Evolutionary conservation across 176 grass and related monocot species (phyloP).

Genomic region (Carex kokanica): DNA sequence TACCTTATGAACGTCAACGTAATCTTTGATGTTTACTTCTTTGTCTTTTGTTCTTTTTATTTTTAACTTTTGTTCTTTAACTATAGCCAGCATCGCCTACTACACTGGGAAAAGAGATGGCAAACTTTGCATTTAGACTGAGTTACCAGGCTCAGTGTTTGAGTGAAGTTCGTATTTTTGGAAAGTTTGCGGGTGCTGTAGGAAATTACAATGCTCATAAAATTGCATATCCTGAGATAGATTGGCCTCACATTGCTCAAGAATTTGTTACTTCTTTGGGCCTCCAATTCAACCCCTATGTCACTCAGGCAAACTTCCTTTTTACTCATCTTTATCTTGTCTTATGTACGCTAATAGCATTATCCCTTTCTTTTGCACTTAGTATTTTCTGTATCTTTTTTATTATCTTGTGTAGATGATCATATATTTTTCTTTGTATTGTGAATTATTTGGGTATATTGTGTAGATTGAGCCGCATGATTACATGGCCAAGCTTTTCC

Average conservation of each 20-base stretch:
- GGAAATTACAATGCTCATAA: conserved; percentile 97
- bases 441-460: conserved; percentile 4
- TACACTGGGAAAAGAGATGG: conserved; percentile 97
- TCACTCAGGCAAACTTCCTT: conserved; percentile 66
- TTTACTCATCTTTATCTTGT: background rate
- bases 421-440: background rate
- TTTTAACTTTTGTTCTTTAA: conserved; percentile 16
- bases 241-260: conserved; percentile 75
- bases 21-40: background rate
- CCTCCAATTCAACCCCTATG: conserved; percentile 79
- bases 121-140: conserved; percentile 76
- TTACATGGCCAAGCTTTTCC: conserved; percentile 92
- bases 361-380: background rate
- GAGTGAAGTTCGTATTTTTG: conserved; percentile 53
- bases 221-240: conserved; percentile 73
- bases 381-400: background rate
- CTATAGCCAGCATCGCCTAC: conserved; percentile 93
- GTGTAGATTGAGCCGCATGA: conserved; percentile 95
- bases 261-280: conserved; percentile 84
- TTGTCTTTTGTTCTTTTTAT: background rate
- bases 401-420: background rate
- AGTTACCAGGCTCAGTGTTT: conserved; percentile 55
- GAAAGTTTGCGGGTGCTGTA: conserved; percentile 92
- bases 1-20: background rate
- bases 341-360: background rate